These are phyloP conservation scores for Picea glauca DNA, from an alignment of 75 land plant genomes.

Conservation along the genomic window DNA sequence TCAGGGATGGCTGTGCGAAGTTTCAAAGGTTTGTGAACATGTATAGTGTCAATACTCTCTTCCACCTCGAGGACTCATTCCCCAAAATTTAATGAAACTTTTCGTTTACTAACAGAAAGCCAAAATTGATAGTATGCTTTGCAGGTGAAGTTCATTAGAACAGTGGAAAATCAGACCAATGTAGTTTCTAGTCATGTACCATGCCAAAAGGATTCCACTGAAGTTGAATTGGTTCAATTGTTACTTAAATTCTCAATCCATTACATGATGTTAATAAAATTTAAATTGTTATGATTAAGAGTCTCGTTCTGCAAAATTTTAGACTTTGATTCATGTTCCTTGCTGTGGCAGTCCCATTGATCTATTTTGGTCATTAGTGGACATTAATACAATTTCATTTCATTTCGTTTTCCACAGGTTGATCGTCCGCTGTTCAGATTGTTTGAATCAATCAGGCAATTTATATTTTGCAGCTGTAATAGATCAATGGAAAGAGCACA, in stretches of 20 bases:
- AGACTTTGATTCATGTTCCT: too few species aligned
- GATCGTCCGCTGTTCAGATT: constrained; percentile 39
- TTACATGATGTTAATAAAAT: neutral
- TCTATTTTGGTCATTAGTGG: neutral
- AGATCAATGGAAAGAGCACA: neutral
- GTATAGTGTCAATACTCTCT: neutral
- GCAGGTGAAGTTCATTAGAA: neutral
- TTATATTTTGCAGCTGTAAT: constrained; percentile 2
- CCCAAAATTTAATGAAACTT: neutral
- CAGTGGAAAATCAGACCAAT: neutral
- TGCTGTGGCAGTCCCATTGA: neutral
- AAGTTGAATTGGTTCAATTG: neutral
- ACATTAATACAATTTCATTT: constrained; percentile 3
- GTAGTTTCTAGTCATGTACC: neutral
- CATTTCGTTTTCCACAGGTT: constrained; percentile 28
- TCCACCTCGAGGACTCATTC: neutral
- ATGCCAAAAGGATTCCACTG: neutral
- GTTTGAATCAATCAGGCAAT: constrained; percentile 38
- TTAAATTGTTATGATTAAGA: neutral
- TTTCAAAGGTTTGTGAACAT: too few species aligned
- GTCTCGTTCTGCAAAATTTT: too few species aligned
- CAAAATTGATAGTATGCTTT: neutral
- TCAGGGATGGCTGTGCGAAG: neutral
- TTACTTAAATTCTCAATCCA: neutral
- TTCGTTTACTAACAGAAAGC: neutral